phyloP scores from a whole-genome alignment of 2,329 filamentous ascomycete genomes.

The Nemania diffusa region DNA sequence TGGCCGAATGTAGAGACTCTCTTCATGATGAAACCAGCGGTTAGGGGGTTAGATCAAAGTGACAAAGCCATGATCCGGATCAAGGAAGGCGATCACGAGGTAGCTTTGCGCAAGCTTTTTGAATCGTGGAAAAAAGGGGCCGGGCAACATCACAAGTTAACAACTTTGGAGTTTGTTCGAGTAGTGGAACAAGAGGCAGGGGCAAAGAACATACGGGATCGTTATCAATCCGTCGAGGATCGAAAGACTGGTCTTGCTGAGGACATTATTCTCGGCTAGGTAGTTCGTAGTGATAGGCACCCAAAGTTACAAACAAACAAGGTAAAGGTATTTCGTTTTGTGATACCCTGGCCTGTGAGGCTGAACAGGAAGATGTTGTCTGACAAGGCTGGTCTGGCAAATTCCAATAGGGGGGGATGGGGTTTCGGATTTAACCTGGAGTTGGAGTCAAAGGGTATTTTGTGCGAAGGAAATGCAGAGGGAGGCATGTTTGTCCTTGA shows the following conservation, averaged over 20 bases:
- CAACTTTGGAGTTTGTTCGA: conserved; percentile 45
- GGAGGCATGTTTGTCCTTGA: too few species aligned
- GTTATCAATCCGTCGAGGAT: conserved; percentile 40
- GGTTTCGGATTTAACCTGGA: neutral
- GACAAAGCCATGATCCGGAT: conserved; percentile 48
- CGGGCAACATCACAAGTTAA: conserved; percentile 37
- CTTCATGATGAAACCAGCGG: conserved; percentile 44
- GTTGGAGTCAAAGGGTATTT: too few species aligned
- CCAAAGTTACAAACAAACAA: neutral
- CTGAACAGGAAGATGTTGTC: neutral
- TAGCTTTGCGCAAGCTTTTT: conserved; percentile 40
- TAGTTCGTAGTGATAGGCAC: neutral
- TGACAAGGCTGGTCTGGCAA: neutral
- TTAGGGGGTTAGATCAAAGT: conserved; percentile 40
- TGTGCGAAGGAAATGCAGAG: too few species aligned
- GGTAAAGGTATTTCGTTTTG: conserved; percentile 25
- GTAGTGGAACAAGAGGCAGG: conserved; percentile 40
- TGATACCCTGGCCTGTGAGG: conserved; percentile 31
- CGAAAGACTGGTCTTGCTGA: conserved; percentile 43
- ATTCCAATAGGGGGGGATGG: conserved; percentile 7
- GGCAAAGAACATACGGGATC: conserved; percentile 25
- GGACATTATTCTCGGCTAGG: conserved; percentile 47
- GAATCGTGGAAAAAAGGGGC: conserved; percentile 46
- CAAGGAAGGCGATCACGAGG: conserved; percentile 38
- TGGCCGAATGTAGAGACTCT: conserved; percentile 48